phyloP scores from a whole-genome alignment of 2,329 filamentous ascomycete genomes.

The Aspergillus hortae region DNA sequence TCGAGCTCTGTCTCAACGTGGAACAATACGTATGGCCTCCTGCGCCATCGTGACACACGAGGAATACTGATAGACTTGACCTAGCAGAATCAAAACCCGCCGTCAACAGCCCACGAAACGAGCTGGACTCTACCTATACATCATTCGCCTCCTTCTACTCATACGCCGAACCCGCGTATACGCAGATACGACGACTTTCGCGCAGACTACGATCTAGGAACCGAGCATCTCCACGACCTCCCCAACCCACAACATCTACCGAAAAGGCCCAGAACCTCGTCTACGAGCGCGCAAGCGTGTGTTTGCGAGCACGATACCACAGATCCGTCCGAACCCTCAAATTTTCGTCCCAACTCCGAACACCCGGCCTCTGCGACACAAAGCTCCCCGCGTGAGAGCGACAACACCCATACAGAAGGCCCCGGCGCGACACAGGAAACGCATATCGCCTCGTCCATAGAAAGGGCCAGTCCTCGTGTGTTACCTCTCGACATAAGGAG shows the following conservation, averaged over 20 bases:
- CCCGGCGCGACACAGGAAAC: too few relatives aligned
- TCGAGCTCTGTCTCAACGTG: slow-evolving; percentile 17
- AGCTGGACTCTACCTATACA: background rate
- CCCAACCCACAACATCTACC: background rate
- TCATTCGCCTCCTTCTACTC: background rate
- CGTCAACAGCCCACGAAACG: background rate
- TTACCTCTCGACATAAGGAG: too few relatives aligned
- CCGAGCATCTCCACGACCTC: background rate
- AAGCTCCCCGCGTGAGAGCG: too few relatives aligned
- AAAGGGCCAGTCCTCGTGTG: too few relatives aligned
- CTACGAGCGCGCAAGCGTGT: background rate
- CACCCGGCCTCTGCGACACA: too few relatives aligned
- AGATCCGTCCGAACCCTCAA: background rate
- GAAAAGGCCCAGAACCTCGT: background rate
- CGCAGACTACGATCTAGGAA: background rate
- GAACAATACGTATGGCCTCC: slow-evolving; percentile 11
- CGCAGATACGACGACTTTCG: background rate
- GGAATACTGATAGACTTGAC: background rate
- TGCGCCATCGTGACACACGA: background rate
- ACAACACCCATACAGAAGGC: too few relatives aligned
- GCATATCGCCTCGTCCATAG: too few relatives aligned
- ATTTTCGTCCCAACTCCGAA: background rate
- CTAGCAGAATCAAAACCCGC: background rate
- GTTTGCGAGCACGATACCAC: too few relatives aligned
- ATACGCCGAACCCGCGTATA: background rate